These are phyloP conservation scores for Penicillium daleae DNA, from an alignment of 495 filamentous ascomycete species.

Conservation along the genomic window DNA sequence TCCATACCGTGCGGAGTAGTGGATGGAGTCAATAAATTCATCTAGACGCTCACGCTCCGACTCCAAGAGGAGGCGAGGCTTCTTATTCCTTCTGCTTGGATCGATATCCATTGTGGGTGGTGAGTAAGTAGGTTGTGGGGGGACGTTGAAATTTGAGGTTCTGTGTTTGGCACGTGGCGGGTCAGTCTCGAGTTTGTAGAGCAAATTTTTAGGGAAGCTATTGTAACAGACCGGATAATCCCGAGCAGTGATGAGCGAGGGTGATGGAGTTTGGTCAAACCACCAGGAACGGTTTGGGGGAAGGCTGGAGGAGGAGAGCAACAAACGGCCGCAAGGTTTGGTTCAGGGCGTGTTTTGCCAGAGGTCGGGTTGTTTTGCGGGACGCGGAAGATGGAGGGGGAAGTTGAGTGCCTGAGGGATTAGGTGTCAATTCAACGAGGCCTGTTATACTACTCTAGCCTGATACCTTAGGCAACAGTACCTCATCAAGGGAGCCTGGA, in stretches of 20 bases:
- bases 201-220: background rate
- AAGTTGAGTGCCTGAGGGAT: constrained; percentile 26
- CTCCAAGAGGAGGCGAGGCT: constrained; percentile 78
- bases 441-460: background rate
- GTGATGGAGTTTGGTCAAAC: background rate
- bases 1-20: constrained; percentile 88
- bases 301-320: constrained; percentile 1
- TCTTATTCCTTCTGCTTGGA: constrained; percentile 77
- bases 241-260: background rate
- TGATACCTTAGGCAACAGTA: no score
- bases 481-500: no score
- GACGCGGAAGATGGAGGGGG: constrained; percentile 32
- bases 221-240: constrained; percentile 10
- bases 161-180: constrained; percentile 18
- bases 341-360: constrained; percentile 16
- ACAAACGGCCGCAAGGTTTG: background rate
- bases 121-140: background rate
- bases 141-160: constrained; percentile 2
- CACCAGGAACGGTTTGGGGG: background rate
- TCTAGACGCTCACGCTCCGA: constrained; percentile 79
- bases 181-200: constrained; percentile 12
- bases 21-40: constrained; percentile 88
- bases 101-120: constrained; percentile 68
- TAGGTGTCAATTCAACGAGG: background rate
- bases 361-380: constrained; percentile 25